Percentiles rank a stretch among this genome's conserved stretches.
These are phyloP conservation scores for Limtongia smithiae DNA, from an alignment of 805 yeast genomes.

Conservation along the genomic window DNA sequence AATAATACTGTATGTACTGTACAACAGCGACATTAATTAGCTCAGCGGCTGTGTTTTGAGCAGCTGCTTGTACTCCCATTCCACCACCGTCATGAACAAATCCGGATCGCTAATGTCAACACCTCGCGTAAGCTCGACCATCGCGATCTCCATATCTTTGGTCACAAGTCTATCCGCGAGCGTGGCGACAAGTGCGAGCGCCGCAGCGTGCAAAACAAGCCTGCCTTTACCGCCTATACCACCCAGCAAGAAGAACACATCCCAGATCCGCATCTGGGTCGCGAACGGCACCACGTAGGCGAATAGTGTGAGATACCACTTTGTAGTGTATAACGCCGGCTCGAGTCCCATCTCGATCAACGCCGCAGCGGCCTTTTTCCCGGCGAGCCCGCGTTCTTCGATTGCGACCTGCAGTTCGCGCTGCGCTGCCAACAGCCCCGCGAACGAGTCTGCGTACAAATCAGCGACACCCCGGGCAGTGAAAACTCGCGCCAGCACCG, in stretches of 20 bases:
- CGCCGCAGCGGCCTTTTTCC: neutral
- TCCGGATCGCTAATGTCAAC: conserved; percentile 15
- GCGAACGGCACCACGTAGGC: conserved; percentile 26
- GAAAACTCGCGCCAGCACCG: conserved; percentile 22
- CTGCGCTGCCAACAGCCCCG: conserved; percentile 20
- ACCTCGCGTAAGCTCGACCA: conserved; percentile 9
- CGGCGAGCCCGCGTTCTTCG: conserved; percentile 5
- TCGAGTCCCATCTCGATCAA: conserved; percentile 15
- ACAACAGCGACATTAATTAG: too few relatives aligned
- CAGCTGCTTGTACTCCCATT: conserved; percentile 8
- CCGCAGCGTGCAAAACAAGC: conserved; percentile 23
- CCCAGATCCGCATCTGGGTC: conserved; percentile 29
- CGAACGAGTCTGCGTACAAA: conserved; percentile 23
- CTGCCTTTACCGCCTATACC: conserved; percentile 2
- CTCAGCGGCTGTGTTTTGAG: neutral
- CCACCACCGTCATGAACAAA: conserved; percentile 20
- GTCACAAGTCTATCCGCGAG: conserved; percentile 3
- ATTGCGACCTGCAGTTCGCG: conserved; percentile 11
- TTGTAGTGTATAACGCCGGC: conserved; percentile 27
- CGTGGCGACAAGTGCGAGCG: conserved; percentile 20
- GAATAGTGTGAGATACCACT: conserved; percentile 30
- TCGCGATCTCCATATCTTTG: conserved; percentile 21
- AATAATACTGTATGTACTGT: too few relatives aligned
- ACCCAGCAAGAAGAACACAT: conserved; percentile 22
- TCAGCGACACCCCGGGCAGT: conserved; percentile 10